Conservation (phyloP, 257 asterid genomes). For the Handroanthus guayacan region DNA sequence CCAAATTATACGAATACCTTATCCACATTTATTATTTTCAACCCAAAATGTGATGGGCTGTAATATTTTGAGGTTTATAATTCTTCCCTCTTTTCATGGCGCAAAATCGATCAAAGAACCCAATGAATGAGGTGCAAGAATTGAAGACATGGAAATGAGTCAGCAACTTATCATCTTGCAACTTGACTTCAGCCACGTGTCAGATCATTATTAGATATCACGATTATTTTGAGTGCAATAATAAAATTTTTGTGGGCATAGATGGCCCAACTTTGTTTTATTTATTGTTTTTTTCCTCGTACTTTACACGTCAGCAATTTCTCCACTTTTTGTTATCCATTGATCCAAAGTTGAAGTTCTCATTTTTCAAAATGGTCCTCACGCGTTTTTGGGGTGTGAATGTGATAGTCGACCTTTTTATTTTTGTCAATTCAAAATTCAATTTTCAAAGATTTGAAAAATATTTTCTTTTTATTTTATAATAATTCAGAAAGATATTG, state of each 20-base stretch:
- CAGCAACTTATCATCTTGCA: slow-evolving; percentile 46
- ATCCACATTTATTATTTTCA: slow-evolving; percentile 33
- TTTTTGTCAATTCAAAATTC: not conserved
- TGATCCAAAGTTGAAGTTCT: slow-evolving; percentile 32
- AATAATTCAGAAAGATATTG: too few relatives aligned
- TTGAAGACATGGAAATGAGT: slow-evolving; percentile 43
- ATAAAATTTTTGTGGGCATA: slow-evolving; percentile 35
- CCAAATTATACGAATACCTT: slow-evolving; percentile 25
- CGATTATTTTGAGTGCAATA: not conserved
- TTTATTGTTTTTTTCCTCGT: not conserved
- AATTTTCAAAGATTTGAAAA: not conserved
- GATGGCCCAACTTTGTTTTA: not conserved
- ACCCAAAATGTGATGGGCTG: not conserved
- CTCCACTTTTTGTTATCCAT: slow-evolving; percentile 29
- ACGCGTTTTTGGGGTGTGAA: slow-evolving; percentile 22
- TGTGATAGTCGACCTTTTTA: not conserved
- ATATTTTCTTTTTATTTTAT: too few relatives aligned
- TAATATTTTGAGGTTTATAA: slow-evolving; percentile 22
- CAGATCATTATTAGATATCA: not conserved
- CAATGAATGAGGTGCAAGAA: slow-evolving; percentile 9
- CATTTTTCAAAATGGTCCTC: slow-evolving; percentile 17
- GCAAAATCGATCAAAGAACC: slow-evolving; percentile 20
- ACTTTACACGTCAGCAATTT: slow-evolving; percentile 33
- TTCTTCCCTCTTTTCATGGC: not conserved
- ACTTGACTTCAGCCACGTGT: slow-evolving; percentile 41